These are phyloP conservation scores for Nitzschia sp. DNA, from an alignment of 108 stramenopile genomes.

Conservation along the genomic window DNA sequence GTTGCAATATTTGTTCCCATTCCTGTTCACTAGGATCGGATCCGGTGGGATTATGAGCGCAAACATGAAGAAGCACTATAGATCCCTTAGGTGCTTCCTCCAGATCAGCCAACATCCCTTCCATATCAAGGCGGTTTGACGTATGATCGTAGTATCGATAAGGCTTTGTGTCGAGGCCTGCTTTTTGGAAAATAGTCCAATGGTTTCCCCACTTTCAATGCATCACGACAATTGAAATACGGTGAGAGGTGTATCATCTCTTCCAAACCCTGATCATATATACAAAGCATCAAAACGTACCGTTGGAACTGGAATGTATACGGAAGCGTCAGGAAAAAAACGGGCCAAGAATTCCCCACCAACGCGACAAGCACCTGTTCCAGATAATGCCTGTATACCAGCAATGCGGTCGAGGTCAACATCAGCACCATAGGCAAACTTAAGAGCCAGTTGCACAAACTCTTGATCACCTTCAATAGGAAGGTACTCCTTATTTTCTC, in stretches of 20 bases:
- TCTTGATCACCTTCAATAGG: conserved; percentile 88
- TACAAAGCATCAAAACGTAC: background rate
- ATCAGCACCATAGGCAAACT: conserved; percentile 92
- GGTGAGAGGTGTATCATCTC: background rate
- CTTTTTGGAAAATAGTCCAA: conserved; percentile 83
- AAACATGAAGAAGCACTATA: conserved; percentile 94
- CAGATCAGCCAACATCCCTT: conserved; percentile 87
- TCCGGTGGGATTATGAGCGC: conserved; percentile 99
- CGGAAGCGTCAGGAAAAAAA: conserved; percentile 61
- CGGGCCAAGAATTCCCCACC: conserved; percentile 82
- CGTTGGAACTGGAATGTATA: conserved; percentile 90
- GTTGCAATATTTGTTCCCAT: conserved; percentile 81
- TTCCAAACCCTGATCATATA: background rate
- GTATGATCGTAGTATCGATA: conserved; percentile 91
- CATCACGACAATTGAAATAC: background rate
- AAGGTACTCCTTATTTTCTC: conserved; percentile 93
- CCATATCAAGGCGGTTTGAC: conserved; percentile 85
- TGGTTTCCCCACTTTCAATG: conserved; percentile 95
- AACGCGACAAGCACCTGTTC: conserved; percentile 96
- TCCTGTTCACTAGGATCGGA: conserved; percentile 91
- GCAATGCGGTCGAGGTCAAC: conserved; percentile 70
- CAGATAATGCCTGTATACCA: conserved; percentile 91
- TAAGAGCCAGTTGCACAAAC: conserved; percentile 80
- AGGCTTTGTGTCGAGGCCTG: conserved; percentile 79
- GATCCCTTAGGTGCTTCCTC: conserved; percentile 77